Evolutionary conservation across 495 filamentous ascomycete genomes (phyloP).

Genomic region (Podospora sp.): DNA sequence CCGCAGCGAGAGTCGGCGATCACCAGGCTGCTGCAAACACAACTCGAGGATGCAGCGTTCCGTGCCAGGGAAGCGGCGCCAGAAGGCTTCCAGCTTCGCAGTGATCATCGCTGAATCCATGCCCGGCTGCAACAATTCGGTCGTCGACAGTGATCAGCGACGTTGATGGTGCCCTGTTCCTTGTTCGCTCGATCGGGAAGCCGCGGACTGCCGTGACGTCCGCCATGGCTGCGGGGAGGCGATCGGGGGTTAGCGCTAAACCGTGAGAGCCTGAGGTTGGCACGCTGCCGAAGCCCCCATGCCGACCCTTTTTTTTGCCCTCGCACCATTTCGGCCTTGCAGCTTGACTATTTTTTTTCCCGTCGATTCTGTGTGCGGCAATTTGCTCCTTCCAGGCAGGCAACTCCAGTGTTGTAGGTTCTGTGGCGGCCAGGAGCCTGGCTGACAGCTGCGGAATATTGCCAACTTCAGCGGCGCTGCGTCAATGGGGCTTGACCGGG

Average conservation of each 20-base stretch:
- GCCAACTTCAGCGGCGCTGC: constrained; percentile 7
- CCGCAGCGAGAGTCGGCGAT: background rate
- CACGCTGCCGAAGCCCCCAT: background rate
- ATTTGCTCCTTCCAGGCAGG: constrained; percentile 2
- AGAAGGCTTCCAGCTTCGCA: background rate
- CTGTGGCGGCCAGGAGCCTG: constrained; percentile 14
- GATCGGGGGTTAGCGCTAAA: constrained; percentile 15
- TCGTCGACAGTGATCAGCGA: constrained; percentile 12
- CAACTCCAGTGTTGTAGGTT: background rate
- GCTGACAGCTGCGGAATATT: constrained; percentile 3
- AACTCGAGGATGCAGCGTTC: background rate
- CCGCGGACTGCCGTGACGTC: constrained; percentile 4
- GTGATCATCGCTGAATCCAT: constrained; percentile 1
- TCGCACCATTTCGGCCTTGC: background rate
- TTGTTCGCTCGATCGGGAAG: constrained; percentile 16
- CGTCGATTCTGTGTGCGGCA: constrained; percentile 9
- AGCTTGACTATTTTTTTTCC: background rate
- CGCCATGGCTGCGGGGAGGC: constrained; percentile 11
- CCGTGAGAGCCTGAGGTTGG: background rate
- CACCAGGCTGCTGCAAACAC: background rate
- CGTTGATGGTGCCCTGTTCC: background rate
- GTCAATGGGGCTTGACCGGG: background rate
- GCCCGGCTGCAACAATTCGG: constrained; percentile 6
- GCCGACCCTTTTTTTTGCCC: background rate
- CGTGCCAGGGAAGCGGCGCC: background rate